Evolutionary conservation across 805 yeast species (phyloP).

Genomic region (Metschnikowia santaceciliae): DNA sequence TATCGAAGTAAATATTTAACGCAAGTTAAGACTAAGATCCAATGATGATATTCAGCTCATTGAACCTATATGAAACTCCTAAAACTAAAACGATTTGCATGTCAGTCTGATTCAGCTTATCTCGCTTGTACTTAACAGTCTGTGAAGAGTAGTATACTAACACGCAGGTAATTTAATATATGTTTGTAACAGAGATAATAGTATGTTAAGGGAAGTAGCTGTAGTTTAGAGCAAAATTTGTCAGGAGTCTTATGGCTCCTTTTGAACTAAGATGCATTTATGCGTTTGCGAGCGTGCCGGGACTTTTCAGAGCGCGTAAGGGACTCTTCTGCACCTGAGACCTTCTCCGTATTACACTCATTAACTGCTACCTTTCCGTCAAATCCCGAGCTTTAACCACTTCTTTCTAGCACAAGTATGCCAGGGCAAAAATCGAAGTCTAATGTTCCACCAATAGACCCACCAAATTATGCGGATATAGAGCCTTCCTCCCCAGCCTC

Average conservation of each 20-base stretch:
- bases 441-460: conserved; percentile 14
- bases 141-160: conserved; percentile 1
- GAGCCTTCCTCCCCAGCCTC: conserved; percentile 10
- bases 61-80: conserved; percentile 24
- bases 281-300: not conserved
- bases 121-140: not conserved
- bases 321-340: not conserved
- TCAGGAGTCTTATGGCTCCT: not conserved
- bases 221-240: not conserved
- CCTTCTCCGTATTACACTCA: not conserved
- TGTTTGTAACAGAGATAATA: not conserved
- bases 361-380: not conserved
- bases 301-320: not conserved
- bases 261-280: not conserved
- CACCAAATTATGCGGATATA: conserved; percentile 24
- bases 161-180: not conserved
- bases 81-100: conserved; percentile 35
- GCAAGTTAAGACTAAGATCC: not conserved
- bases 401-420: not conserved
- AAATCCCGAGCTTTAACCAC: not conserved
- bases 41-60: conserved; percentile 15
- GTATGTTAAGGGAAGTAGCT: not conserved
- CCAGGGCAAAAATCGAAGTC: not conserved
- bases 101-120: conserved; percentile 35
- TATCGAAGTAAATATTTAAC: not conserved